These are phyloP conservation scores for Aspergillus transmontanensis DNA, from an alignment of 2,329 filamentous ascomycete species.

Conservation along the genomic window DNA sequence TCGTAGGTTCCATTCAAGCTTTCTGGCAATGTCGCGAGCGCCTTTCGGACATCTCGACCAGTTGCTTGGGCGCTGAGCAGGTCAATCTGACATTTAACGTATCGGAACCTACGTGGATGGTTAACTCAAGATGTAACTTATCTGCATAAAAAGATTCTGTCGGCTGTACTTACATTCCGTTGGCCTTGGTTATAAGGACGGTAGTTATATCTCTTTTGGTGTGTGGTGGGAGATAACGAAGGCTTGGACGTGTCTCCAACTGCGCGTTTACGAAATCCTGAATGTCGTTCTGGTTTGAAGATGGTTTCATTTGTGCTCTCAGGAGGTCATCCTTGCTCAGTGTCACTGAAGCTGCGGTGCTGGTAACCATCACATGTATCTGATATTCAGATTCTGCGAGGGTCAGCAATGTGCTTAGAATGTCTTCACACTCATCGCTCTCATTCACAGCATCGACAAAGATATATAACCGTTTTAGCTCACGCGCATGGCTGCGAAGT, in stretches of 20 bases:
- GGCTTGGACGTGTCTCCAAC: background rate
- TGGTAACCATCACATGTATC: background rate
- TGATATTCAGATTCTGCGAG: background rate
- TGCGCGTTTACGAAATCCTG: background rate
- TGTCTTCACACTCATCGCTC: background rate
- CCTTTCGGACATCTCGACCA: background rate
- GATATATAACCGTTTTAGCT: background rate
- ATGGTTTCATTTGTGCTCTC: background rate
- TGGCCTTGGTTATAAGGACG: background rate
- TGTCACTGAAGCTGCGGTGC: background rate
- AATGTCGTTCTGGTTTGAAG: background rate
- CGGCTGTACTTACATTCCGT: background rate
- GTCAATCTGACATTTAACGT: background rate
- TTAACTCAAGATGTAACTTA: background rate
- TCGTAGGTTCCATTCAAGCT: background rate
- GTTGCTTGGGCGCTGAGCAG: background rate
- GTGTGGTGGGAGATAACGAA: background rate
- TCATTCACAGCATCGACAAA: background rate
- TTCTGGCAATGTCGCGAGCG: background rate
- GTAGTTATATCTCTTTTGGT: background rate
- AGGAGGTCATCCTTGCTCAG: background rate
- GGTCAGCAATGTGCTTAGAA: background rate
- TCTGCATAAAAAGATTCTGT: background rate
- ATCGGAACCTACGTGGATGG: background rate
- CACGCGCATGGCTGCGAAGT: background rate